Evolutionary conservation across 495 filamentous ascomycete species (phyloP).

Genomic region (Venustampulla echinocandica): DNA sequence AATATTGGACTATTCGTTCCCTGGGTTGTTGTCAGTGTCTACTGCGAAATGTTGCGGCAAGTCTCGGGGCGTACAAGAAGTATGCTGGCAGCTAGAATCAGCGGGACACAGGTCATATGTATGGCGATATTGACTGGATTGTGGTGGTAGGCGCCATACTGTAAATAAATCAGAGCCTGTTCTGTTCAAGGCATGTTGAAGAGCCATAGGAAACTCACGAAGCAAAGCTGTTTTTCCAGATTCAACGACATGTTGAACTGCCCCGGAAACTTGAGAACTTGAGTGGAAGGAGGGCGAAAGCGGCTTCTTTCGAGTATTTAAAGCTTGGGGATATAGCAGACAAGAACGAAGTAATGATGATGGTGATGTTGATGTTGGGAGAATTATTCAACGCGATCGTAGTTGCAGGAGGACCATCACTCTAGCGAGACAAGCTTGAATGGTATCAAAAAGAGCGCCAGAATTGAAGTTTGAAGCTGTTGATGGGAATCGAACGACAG

Average conservation of each 20-base stretch:
- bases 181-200: neutral
- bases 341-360: too few relatives aligned
- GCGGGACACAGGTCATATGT: conserved; percentile 82
- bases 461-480: neutral
- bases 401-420: conserved; percentile 12
- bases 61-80: conserved; percentile 53
- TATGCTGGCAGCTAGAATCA: conserved; percentile 71
- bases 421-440: too few relatives aligned
- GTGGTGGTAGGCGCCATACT: conserved; percentile 96
- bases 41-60: neutral
- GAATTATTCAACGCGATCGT: conserved; percentile 1
- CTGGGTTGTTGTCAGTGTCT: conserved; percentile 32
- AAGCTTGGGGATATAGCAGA: too few relatives aligned
- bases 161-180: conserved; percentile 1
- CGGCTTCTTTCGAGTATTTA: neutral
- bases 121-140: conserved; percentile 84
- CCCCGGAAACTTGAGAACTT: neutral
- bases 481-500: neutral
- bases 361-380: neutral
- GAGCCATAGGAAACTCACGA: conserved; percentile 27
- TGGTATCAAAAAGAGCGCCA: neutral
- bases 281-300: neutral
- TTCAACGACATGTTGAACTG: conserved; percentile 31
- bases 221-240: conserved; percentile 41
- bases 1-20: conserved; percentile 66